Evolutionary conservation across 345 rosid species (phyloP).

Genomic region (Turritis glabra): DNA sequence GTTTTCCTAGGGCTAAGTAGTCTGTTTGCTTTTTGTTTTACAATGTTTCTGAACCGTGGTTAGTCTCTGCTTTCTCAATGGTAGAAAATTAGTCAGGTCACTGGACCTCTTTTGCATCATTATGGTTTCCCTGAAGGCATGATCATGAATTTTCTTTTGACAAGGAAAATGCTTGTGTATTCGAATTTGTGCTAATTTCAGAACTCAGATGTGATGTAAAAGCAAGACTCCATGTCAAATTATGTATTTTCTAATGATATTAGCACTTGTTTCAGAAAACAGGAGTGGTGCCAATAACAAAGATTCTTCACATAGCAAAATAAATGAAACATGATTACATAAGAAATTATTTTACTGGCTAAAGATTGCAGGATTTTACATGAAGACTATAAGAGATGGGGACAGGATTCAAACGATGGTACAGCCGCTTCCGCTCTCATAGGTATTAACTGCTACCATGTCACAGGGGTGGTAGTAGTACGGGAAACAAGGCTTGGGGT

Average conservation of each 20-base stretch:
- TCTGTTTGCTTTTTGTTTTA: constrained; percentile 1
- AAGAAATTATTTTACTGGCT: neutral
- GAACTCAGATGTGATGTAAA: constrained; percentile 11
- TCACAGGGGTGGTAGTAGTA: constrained; percentile 18
- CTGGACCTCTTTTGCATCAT: constrained; percentile 21
- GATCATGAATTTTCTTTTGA: constrained; percentile 17
- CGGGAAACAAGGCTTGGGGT: constrained; percentile 3
- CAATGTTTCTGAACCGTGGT: neutral
- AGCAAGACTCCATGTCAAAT: neutral
- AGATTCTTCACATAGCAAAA: neutral
- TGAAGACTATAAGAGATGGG: constrained; percentile 16
- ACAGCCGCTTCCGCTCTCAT: constrained; percentile 32
- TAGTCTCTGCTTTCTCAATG: constrained; percentile 10
- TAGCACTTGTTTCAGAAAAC: neutral
- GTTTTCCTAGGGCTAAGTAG: constrained; percentile 20
- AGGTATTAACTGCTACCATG: constrained; percentile 16
- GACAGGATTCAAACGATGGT: constrained; percentile 30
- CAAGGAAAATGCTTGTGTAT: constrained; percentile 7
- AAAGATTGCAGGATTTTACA: constrained; percentile 12
- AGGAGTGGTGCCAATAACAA: constrained; percentile 9
- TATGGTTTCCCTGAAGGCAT: constrained; percentile 14
- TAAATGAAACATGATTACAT: neutral
- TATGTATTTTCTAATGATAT: constrained; percentile 3
- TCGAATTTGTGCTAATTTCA: neutral
- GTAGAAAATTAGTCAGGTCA: constrained; percentile 1